Evolutionary conservation across 2,329 filamentous ascomycete species (phyloP).

Genomic region (Sarocladium brachiariae): DNA sequence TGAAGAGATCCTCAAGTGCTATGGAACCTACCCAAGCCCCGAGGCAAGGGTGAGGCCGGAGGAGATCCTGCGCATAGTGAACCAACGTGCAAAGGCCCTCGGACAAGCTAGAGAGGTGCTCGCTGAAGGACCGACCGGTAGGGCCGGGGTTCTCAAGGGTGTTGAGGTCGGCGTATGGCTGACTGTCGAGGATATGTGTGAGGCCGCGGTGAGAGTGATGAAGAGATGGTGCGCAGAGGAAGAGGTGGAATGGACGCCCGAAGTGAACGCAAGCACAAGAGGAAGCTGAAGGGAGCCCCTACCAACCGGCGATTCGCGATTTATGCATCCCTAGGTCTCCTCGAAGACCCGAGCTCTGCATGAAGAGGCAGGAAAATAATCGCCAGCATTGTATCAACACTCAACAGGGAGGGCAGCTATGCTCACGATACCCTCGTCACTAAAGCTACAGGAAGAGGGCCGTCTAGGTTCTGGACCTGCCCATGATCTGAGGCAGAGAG

Average conservation of each 20-base stretch:
- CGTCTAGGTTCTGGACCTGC: too few relatives aligned
- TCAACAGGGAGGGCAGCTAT: too few relatives aligned
- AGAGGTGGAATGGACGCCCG: conserved; percentile 38
- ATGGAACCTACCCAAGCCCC: conserved; percentile 18
- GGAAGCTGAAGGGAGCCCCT: not conserved
- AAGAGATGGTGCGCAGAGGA: conserved; percentile 38
- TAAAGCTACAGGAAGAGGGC: too few relatives aligned
- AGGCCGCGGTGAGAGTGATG: conserved; percentile 31
- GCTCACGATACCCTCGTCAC: too few relatives aligned
- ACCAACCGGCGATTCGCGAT: not conserved
- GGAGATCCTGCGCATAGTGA: not conserved
- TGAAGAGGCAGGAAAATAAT: too few relatives aligned
- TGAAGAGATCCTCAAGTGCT: conserved; percentile 38
- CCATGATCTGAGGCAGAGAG: too few relatives aligned
- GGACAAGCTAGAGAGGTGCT: conserved; percentile 16
- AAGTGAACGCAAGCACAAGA: conserved; percentile 17
- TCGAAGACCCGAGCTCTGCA: not conserved
- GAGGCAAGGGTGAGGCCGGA: conserved; percentile 3
- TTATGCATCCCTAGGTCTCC: not conserved
- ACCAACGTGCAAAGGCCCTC: conserved; percentile 21
- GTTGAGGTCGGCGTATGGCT: conserved; percentile 34
- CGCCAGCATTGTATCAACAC: too few relatives aligned
- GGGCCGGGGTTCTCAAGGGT: conserved; percentile 13
- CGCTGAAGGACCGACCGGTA: not conserved
- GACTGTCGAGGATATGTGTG: conserved; percentile 36